Base-by-base conservation (phyloP, 164 flowering plant species). In the Protea cynaroides region DNA sequence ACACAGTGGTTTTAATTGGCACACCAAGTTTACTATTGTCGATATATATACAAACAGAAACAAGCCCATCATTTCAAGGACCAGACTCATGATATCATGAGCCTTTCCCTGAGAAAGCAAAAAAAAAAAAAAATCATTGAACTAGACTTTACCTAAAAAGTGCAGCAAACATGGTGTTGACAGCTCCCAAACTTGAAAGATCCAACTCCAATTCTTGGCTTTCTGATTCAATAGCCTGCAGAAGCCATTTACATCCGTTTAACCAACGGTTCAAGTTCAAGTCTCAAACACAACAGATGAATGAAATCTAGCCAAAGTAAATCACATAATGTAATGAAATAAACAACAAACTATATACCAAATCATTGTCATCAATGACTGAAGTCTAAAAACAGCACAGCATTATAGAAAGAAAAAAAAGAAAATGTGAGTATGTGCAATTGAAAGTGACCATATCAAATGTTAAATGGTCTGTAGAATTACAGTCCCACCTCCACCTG, bases 91-190 rank as follows among this genome's bases (percentile, higher is more conserved):
- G 19, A 22, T 11, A n/a, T 52, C 34, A 58, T 23, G 21, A 21
- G 53, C 40, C 44, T 25, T 7, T n/a, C 10, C 12, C 59, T 66
- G 17, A 52, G 37, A 57, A 22, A 22, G 8, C 21, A 56, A 52
- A 50, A 19, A 57, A 22, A 22, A 10, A 14, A 56, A 52, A 50
- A 19, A 34, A 25, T 52, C 29, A 66, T 24, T 49, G 17, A 18
- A 18, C 6, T 15, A 7, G 49, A 61, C n/a, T 53, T 65, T 60
- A 85, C 97, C 98, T 94, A 72, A 94, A 94, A 62, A 94, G 71
- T 59, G 98, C 98, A 37, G 97, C 98, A 84, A 94, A 91, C 92
- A 94, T 83, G 65, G 99, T 94, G 72, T 89, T 89, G 25, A 94
- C 82, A 65, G 97, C 82, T 64, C 98, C 96, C 73, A 94, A 75